Conservation (phyloP, 768 basidiomycete species). For the Hydnum rufescens region DNA sequence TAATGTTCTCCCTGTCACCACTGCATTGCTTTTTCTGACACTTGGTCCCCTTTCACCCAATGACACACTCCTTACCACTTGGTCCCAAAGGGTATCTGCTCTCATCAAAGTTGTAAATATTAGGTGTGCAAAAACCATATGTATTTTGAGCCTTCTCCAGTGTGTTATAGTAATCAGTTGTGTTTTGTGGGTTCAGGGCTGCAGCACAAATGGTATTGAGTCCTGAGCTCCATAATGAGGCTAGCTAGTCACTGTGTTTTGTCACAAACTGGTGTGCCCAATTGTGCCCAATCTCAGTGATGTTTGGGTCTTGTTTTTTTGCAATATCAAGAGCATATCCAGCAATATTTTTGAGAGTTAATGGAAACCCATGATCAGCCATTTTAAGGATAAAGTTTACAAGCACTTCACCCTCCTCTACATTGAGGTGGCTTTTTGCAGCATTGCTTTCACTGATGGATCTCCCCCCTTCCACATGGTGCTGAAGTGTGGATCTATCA, state of each 20-base stretch:
- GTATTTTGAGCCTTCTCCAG: neutral
- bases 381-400: neutral
- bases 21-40: no score
- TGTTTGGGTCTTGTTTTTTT: neutral
- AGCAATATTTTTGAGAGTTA: neutral
- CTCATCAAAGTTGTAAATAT: slow-evolving; percentile 3
- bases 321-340: neutral
- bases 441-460: no score
- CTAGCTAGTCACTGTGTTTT: neutral
- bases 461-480: no score
- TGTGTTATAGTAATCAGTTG: neutral
- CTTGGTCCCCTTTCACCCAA: no score
- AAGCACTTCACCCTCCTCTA: no score
- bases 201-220: neutral
- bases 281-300: neutral
- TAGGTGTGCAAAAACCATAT: neutral
- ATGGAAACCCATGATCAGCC: neutral
- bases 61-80: neutral
- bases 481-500: no score
- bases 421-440: no score
- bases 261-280: neutral
- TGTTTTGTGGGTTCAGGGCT: neutral
- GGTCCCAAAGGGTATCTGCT: neutral
- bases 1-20: no score
- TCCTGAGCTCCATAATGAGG: neutral